Percentiles rank a stretch among this genome's conserved stretches.
Evolutionary conservation across 495 filamentous ascomycete genomes (phyloP).

Genomic region (Ascobolus immersus): DNA sequence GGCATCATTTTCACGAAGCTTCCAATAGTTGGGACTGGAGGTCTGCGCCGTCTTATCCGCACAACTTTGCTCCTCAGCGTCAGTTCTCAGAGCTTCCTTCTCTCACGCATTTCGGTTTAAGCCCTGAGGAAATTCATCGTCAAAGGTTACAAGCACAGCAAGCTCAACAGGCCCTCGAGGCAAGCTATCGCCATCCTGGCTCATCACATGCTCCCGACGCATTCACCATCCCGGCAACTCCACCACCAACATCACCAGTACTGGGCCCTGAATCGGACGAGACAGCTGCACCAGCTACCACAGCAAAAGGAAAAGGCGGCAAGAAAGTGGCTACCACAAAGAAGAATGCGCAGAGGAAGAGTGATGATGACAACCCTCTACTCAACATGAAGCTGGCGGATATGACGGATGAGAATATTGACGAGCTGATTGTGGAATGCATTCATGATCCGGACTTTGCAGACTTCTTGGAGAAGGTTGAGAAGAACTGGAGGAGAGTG

Average conservation of each 20-base stretch:
- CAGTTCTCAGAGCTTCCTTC: too few relatives aligned
- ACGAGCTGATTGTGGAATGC: slow-evolving; percentile 11
- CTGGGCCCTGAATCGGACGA: neutral
- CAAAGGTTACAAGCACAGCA: too few relatives aligned
- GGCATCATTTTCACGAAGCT: too few relatives aligned
- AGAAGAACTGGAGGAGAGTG: slow-evolving; percentile 14
- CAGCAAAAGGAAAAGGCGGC: neutral
- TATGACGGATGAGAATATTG: slow-evolving; percentile 9
- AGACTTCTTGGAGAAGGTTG: slow-evolving; percentile 9
- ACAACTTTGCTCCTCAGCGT: too few relatives aligned
- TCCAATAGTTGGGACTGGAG: too few relatives aligned
- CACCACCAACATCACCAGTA: neutral
- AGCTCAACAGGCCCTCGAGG: too few relatives aligned
- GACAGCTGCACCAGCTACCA: neutral
- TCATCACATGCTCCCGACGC: too few relatives aligned
- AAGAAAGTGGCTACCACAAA: slow-evolving; percentile 1
- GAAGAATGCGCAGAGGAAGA: slow-evolving; percentile 2
- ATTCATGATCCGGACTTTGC: slow-evolving; percentile 12
- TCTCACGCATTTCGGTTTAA: too few relatives aligned
- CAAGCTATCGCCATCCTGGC: too few relatives aligned
- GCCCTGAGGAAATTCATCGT: too few relatives aligned
- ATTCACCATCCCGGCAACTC: too few relatives aligned
- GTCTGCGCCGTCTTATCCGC: too few relatives aligned
- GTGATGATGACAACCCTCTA: neutral
- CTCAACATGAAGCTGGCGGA: neutral